Evolutionary conservation across 495 filamentous ascomycete genomes (phyloP).

Genomic region (Talaromyces wortmannii): DNA sequence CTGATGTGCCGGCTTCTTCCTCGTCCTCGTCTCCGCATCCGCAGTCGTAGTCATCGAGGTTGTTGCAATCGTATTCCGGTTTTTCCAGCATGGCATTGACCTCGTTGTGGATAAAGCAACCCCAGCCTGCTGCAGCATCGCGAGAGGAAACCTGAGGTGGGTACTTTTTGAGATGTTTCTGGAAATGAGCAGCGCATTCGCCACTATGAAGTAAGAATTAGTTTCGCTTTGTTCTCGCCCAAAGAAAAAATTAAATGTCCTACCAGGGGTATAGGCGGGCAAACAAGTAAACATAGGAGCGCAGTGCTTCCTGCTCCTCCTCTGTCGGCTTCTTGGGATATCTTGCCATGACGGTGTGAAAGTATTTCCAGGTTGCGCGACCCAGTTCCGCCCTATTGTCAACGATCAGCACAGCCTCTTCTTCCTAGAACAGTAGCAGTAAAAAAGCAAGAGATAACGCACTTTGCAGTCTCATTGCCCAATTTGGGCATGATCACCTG

Average conservation of each 20-base stretch:
- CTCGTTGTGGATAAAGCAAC: conserved; percentile 89
- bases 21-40: conserved; percentile 70
- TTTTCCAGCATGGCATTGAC: conserved; percentile 87
- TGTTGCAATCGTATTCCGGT: conserved; percentile 75
- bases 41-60: conserved; percentile 93
- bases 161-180: conserved; percentile 68
- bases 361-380: conserved; percentile 81
- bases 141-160: conserved; percentile 88
- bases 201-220: conserved; percentile 46
- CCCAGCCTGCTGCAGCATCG: conserved; percentile 82
- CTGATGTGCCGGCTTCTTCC: conserved; percentile 5
- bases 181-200: conserved; percentile 91
- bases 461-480: conserved; percentile 83
- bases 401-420: background rate
- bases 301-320: conserved; percentile 78
- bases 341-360: conserved; percentile 92
- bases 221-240: background rate
- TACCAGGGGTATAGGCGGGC: conserved; percentile 85
- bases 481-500: conserved; percentile 81
- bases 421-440: conserved; percentile 26
- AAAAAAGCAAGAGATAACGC: background rate
- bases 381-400: conserved; percentile 72
- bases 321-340: conserved; percentile 80
- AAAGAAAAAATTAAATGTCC: background rate
- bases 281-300: conserved; percentile 83